Conservation (phyloP, 1,284 basidiomycete species). For the Pyrrhoderma lamaoense region DNA sequence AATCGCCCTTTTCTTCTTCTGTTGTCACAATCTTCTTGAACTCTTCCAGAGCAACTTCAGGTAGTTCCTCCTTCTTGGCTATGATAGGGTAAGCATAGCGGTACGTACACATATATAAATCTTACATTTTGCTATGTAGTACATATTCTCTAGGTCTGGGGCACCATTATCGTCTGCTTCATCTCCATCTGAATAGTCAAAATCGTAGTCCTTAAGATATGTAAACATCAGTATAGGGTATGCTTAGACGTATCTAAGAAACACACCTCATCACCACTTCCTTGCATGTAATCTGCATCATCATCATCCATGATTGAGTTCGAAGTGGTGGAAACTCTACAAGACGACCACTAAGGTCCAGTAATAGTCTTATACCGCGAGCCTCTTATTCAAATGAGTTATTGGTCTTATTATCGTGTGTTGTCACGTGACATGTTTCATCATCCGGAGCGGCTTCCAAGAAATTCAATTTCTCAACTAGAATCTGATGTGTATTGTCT, state of each 20-base stretch:
- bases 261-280: slow-evolving; percentile 69
- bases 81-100: slow-evolving; percentile 13
- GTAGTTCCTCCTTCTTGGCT: slow-evolving; percentile 91
- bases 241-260: slow-evolving; percentile 7
- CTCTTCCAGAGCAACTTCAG: slow-evolving; percentile 83
- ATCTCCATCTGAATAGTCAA: slow-evolving; percentile 92
- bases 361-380: too few relatives aligned
- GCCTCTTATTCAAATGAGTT: too few relatives aligned
- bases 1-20: slow-evolving; percentile 89
- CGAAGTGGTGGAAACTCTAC: too few relatives aligned
- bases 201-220: slow-evolving; percentile 82
- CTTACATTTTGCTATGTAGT: slow-evolving; percentile 94
- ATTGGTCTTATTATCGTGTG: too few relatives aligned
- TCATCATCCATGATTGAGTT: slow-evolving; percentile 67
- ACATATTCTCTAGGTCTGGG: slow-evolving; percentile 97
- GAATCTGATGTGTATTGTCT: too few relatives aligned
- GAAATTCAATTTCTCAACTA: too few relatives aligned
- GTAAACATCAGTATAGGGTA: slow-evolving; percentile 16
- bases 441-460: too few relatives aligned
- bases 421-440: too few relatives aligned
- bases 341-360: too few relatives aligned
- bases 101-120: background rate
- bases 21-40: slow-evolving; percentile 83
- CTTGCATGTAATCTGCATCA: slow-evolving; percentile 86
- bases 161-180: slow-evolving; percentile 73